Conservation (phyloP, 176 grass and related monocot genomes). For the Rhynchospora tenuis region DNA sequence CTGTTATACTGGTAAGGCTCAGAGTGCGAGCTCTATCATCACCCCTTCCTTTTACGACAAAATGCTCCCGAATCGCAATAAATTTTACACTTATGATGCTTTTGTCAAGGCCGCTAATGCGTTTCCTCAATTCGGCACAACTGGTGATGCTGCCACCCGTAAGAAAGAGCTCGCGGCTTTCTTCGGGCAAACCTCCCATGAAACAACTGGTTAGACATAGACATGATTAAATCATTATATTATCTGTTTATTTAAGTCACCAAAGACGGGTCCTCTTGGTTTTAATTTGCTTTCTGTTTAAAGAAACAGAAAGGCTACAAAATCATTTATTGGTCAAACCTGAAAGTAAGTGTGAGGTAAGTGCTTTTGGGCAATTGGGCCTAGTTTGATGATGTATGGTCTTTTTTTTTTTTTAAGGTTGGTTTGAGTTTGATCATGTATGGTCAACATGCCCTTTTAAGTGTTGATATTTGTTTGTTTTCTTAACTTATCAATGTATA, state of each 20-base stretch:
- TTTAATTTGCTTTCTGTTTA: too few species aligned
- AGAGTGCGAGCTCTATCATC: slow-evolving; percentile 33
- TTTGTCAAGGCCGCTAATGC: slow-evolving; percentile 41
- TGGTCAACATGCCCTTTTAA: neutral
- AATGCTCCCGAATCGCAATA: slow-evolving; percentile 44
- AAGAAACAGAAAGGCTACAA: too few species aligned
- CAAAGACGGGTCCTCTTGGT: too few species aligned
- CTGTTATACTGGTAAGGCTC: slow-evolving; percentile 1
- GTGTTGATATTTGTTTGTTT: neutral
- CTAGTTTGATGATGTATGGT: too few species aligned
- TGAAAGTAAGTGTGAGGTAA: too few species aligned
- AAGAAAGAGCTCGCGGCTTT: slow-evolving; percentile 37
- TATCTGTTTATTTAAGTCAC: neutral
- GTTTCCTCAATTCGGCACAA: slow-evolving; percentile 29
- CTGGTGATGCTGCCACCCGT: neutral
- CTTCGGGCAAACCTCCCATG: slow-evolving; percentile 22
- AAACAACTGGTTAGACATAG: slow-evolving; percentile 10
- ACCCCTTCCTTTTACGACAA: slow-evolving; percentile 22
- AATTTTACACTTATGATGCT: slow-evolving; percentile 47
- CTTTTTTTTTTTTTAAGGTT: too few species aligned
- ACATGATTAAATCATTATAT: neutral
- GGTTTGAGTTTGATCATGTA: too few species aligned
- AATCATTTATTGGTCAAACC: too few species aligned
- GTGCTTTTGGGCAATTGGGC: too few species aligned
- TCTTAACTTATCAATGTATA: neutral